Conservation (phyloP, 139 green algal genomes). For the Chara braunii region DNA sequence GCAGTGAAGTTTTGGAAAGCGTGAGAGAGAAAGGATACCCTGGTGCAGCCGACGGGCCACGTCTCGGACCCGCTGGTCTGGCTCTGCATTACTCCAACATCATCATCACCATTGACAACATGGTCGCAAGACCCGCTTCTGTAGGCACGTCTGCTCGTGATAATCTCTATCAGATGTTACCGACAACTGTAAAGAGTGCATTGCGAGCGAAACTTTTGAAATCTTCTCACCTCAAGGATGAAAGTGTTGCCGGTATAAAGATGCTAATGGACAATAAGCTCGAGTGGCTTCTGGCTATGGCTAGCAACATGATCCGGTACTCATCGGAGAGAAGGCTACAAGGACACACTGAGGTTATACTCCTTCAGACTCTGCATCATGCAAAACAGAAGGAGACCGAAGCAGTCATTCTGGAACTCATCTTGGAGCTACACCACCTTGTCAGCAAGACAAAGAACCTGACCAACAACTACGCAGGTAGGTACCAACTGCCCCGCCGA, state of each 20-base stretch:
- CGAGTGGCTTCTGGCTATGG: slow-evolving; percentile 35
- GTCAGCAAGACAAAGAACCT: too few species aligned
- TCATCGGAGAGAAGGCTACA: slow-evolving; percentile 24
- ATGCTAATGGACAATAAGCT: slow-evolving; percentile 16
- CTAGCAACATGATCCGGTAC: slow-evolving; percentile 30
- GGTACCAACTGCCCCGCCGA: too few species aligned
- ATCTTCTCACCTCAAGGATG: too few species aligned
- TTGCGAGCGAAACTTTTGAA: too few species aligned
- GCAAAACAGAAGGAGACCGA: slow-evolving; percentile 20
- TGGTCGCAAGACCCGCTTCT: too few species aligned
- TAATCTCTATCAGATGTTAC: slow-evolving; percentile 7
- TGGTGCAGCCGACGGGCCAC: too few species aligned
- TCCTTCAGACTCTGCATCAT: slow-evolving; percentile 37
- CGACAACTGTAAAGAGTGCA: neutral
- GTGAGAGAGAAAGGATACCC: too few species aligned
- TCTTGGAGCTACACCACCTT: slow-evolving; percentile 33
- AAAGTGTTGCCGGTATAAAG: too few species aligned
- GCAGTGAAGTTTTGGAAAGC: too few species aligned
- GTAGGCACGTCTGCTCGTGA: slow-evolving; percentile 1
- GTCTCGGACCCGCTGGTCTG: too few species aligned
- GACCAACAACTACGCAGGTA: too few species aligned
- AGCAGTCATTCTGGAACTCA: slow-evolving; percentile 10
- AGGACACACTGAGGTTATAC: slow-evolving; percentile 27
- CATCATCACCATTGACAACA: slow-evolving; percentile 35
- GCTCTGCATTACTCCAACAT: slow-evolving; percentile 33